Evolutionary conservation across 2,329 filamentous ascomycete genomes (phyloP).

Genomic region (Aureobasidium mangrovei): DNA sequence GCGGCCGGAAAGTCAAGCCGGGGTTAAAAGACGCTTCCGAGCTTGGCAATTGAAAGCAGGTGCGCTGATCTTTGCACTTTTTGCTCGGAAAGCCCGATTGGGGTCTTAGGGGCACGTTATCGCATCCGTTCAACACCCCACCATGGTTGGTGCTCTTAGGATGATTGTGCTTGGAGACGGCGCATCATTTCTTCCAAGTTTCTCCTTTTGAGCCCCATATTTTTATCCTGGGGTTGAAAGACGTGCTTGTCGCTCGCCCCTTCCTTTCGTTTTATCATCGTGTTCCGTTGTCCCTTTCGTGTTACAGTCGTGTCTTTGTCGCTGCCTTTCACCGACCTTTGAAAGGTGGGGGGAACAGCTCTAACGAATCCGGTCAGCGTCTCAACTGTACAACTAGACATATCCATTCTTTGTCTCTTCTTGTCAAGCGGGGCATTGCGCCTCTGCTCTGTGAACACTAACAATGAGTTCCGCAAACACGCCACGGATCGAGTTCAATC

Average conservation of each 20-base stretch:
- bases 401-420: conserved; percentile 6
- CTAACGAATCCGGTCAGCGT: conserved; percentile 1
- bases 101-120: too few relatives aligned
- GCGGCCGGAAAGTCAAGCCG: too few relatives aligned
- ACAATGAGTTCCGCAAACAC: conserved; percentile 9
- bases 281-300: too few relatives aligned
- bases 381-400: not conserved
- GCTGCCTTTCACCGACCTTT: not conserved
- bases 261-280: not conserved
- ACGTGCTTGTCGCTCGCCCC: not conserved
- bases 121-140: too few relatives aligned
- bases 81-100: too few relatives aligned
- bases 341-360: conserved; percentile 3
- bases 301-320: not conserved
- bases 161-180: too few relatives aligned
- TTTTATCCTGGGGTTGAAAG: not conserved
- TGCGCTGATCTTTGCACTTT: too few relatives aligned
- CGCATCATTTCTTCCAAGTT: not conserved
- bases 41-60: too few relatives aligned
- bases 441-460: not conserved
- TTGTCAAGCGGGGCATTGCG: conserved; percentile 1
- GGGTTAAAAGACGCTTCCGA: too few relatives aligned
- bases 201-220: not conserved
- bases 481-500: conserved; percentile 9
- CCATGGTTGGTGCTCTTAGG: too few relatives aligned